Base-by-base conservation (phyloP, 306 rosid genomes). In the Begonia fuchsioides region DNA sequence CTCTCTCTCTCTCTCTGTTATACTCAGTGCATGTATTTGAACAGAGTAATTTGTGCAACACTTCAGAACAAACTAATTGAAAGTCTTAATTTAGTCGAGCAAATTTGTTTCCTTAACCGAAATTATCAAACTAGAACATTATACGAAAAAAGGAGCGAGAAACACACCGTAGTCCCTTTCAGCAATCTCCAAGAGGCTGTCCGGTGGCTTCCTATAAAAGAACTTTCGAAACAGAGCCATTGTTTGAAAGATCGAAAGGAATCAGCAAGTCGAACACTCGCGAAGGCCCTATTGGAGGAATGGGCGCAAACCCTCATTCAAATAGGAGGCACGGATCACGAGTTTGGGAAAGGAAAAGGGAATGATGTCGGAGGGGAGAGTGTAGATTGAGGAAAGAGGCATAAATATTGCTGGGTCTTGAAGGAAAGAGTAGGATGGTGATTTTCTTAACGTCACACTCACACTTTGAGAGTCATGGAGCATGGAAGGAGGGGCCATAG, bases 171-270 rank as follows among this genome's bases (percentile, higher is more conserved):
- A 92, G 73, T 85, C 94, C 72, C 86, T 77, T 62, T 79, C 98
- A 62, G 83, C 71, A 67, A 92, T 92, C 79, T 92, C 98, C 39
- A 92, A 52, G 53, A 85, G 93, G 68, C 98, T 96, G 26, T 92
- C 96, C 15, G 98, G 98, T 10, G 98, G 98, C 75, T 92, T 92
- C 76, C 83, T 74, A 55, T 75, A 85, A 49, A 92, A 92, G 83
- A 92, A 85, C 76, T 85, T 85, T 15, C 94, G 66, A 52, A 92
- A 92, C 64, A 92, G 61, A 49, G 94, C 94, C 96, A 92, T 92
- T 58, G 68, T 14, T 13, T 38, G 38, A 17, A 72, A 81, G 86
- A 83, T 78, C 81, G 72, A 52, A 67, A 17, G 52, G 58, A 50
- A 52, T 41, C 32, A 64, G 44, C 67, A 56, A 38, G 55, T 48